Evolutionary conservation across 2,329 filamentous ascomycete species (phyloP), one percentile per base, ranked within the genome.

Genomic region (Xylaria sp.): DNA sequence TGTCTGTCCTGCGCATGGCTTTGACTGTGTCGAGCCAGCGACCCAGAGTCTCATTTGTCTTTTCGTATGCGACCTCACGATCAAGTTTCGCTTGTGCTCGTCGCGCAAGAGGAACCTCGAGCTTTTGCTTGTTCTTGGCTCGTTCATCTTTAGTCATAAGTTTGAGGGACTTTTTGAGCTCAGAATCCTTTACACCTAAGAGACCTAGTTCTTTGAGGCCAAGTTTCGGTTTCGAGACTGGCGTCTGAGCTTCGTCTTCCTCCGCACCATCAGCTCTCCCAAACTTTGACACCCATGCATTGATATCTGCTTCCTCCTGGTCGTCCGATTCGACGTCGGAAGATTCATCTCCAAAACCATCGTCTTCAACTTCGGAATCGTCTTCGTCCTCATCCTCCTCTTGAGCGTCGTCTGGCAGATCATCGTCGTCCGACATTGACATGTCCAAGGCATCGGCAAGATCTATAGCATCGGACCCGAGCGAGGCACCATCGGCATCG

Each of bases 11-110:
- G 68, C 96, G 91, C 80, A 98, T 98, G 37, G 93, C 90, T 82
- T 98, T 97, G 76, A 99, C 94, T 0, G 96, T 98, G 69, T 98
- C 95, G 37, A 91, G 91, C 96, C 96, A 99, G 75, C 93, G 90
- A 71, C 93, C 90, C 29, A 99, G 84, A 0, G 94, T 95, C 80
- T 98, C 91, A 76, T 97, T 97, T 60, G 93, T 94, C 84, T 97
- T 94, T 42, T 94, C 90, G 75, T 94, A 97, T 2, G 96, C 96
- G 27, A 90, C 93, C 61, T 85, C 84, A 60, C 96, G 92, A 76
- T 97, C 91, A 18, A 98, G 82, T 59, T 90, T 90, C 77, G 94
- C 94, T 79, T 98, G 95, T 75, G 97, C 92, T 69, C 94, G 88
- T 78, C 92, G 94, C 1, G 93, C 89, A 5, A 98, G 85, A 16